Conservation (phyloP, 805 yeast species). For the Candida silvicultrix region DNA sequence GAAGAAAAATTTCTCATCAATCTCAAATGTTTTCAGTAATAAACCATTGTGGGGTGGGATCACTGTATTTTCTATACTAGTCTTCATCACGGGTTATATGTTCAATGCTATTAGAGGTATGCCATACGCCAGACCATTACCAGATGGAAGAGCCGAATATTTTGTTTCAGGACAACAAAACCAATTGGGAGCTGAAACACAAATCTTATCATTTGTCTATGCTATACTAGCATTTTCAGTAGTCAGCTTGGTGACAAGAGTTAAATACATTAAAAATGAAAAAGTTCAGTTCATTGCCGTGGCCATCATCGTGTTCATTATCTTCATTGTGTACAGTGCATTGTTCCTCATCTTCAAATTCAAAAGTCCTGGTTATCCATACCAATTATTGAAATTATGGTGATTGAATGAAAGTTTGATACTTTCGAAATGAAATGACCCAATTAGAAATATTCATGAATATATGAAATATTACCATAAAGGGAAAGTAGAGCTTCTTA, state of each 20-base stretch:
- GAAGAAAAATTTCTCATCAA: slow-evolving; percentile 26
- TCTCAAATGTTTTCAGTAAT: slow-evolving; percentile 37
- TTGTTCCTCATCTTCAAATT: slow-evolving; percentile 58
- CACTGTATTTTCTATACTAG: slow-evolving; percentile 54
- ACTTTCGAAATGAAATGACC: background rate
- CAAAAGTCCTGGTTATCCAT: slow-evolving; percentile 79
- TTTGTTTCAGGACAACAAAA: slow-evolving; percentile 56
- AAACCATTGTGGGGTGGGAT: slow-evolving; percentile 68
- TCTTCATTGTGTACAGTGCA: slow-evolving; percentile 57
- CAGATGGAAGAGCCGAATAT: slow-evolving; percentile 34
- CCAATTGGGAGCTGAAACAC: slow-evolving; percentile 88
- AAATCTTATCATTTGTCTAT: slow-evolving; percentile 68
- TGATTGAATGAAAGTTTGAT: background rate
- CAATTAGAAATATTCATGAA: background rate
- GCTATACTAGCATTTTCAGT: slow-evolving; percentile 59
- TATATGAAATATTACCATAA: background rate
- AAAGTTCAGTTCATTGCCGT: slow-evolving; percentile 45
- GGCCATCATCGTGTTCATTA: slow-evolving; percentile 31
- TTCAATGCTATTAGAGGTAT: slow-evolving; percentile 75
- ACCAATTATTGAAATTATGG: slow-evolving; percentile 40
- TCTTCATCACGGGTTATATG: slow-evolving; percentile 90
- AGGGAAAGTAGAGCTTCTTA: background rate
- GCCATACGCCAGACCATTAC: slow-evolving; percentile 43
- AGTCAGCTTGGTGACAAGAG: slow-evolving; percentile 51
- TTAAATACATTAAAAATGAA: slow-evolving; percentile 41